These are phyloP conservation scores for Penicillium maclennaniae DNA, from an alignment of 495 filamentous ascomycete genomes.

Conservation along the genomic window DNA sequence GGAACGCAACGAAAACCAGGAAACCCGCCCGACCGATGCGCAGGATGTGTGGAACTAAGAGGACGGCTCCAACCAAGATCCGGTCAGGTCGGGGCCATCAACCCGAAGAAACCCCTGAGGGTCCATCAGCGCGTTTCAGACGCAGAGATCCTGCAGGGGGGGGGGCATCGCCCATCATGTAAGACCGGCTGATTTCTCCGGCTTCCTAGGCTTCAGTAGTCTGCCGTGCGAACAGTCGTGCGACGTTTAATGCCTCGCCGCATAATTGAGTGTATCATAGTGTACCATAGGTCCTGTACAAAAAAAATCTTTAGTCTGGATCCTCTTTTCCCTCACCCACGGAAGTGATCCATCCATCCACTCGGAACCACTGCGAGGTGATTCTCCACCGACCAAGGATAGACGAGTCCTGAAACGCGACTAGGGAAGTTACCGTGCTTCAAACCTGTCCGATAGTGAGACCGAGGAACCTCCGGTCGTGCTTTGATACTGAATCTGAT, in stretches of 20 bases:
- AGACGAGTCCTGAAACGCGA: constrained; percentile 5
- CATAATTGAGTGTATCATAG: background rate
- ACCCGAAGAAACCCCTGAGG: background rate
- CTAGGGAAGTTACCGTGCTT: background rate
- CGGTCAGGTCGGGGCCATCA: background rate
- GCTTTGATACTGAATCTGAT: background rate
- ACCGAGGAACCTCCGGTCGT: background rate
- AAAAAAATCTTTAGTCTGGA: background rate
- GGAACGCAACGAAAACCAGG: background rate
- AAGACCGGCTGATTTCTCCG: background rate
- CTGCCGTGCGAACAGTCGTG: background rate
- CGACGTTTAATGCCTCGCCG: too few relatives aligned
- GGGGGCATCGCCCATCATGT: background rate
- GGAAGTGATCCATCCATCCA: background rate
- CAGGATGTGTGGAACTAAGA: background rate
- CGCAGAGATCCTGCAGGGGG: background rate
- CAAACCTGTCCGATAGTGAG: constrained; percentile 7
- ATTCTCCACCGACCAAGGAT: constrained; percentile 4
- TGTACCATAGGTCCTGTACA: background rate
- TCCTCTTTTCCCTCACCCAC: background rate
- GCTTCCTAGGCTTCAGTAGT: background rate
- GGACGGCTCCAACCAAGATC: background rate
- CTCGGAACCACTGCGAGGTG: constrained; percentile 1
- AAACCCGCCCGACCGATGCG: background rate
- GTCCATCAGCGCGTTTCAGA: background rate